phyloP scores from a whole-genome alignment of 805 yeast species.

The Sugiyamaella chiloensis region DNA sequence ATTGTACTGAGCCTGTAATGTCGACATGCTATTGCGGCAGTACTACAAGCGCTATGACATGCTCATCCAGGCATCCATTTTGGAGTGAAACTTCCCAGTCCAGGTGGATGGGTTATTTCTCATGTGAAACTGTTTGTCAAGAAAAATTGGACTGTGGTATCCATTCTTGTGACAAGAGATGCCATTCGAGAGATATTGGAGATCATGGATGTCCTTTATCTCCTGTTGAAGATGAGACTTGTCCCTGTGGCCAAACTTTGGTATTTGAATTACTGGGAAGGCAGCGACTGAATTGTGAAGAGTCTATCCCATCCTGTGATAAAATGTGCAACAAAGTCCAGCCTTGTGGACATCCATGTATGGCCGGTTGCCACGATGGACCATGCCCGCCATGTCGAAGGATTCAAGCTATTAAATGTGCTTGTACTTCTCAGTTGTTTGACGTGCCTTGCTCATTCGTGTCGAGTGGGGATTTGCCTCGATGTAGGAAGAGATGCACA shows the following conservation, averaged over 20 bases:
- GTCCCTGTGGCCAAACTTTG: slow-evolving; percentile 75
- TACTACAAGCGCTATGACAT: slow-evolving; percentile 26
- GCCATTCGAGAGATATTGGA: slow-evolving; percentile 51
- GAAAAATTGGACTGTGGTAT: slow-evolving; percentile 54
- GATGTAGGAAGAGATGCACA: slow-evolving; percentile 68
- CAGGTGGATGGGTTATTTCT: slow-evolving; percentile 50
- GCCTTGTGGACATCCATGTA: slow-evolving; percentile 71
- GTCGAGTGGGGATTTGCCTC: slow-evolving; percentile 51
- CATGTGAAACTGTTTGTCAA: slow-evolving; percentile 46
- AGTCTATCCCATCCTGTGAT: slow-evolving; percentile 76
- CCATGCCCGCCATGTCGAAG: slow-evolving; percentile 67
- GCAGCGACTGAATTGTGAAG: slow-evolving; percentile 60
- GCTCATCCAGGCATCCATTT: slow-evolving; percentile 18
- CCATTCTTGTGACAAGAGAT: slow-evolving; percentile 49
- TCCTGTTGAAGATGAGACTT: slow-evolving; percentile 57
- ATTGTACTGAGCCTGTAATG: slow-evolving; percentile 50
- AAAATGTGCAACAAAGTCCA: slow-evolving; percentile 58
- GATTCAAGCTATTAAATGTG: slow-evolving; percentile 51
- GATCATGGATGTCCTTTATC: slow-evolving; percentile 55
- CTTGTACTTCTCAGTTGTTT: slow-evolving; percentile 53
- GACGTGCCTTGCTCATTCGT: slow-evolving; percentile 61
- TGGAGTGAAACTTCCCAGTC: slow-evolving; percentile 19
- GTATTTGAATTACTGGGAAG: slow-evolving; percentile 39
- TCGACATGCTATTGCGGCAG: slow-evolving; percentile 77
- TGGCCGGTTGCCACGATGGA: slow-evolving; percentile 72